These are phyloP conservation scores for Syncephalastrum contaminatum DNA, from an alignment of 371 early-diverging fungal species.

Conservation along the genomic window DNA sequence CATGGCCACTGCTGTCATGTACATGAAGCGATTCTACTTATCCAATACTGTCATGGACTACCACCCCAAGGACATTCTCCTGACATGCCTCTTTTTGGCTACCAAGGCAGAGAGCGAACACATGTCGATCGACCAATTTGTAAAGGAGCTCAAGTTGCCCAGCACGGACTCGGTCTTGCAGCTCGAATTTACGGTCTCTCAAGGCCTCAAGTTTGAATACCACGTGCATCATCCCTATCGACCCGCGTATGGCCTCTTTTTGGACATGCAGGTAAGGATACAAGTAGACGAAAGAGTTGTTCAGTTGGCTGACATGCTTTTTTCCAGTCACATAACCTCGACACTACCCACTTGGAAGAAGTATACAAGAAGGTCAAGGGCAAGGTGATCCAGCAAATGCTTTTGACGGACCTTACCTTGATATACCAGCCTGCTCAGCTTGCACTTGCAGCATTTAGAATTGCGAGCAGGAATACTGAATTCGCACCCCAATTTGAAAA, in stretches of 20 bases:
- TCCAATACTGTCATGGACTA: slow-evolving; percentile 87
- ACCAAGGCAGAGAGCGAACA: slow-evolving; percentile 83
- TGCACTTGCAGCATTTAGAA: slow-evolving; percentile 73
- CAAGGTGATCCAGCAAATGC: slow-evolving; percentile 52
- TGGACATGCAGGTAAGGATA: slow-evolving; percentile 74
- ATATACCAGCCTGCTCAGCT: slow-evolving; percentile 85
- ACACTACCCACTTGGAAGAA: slow-evolving; percentile 40
- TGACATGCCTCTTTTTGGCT: slow-evolving; percentile 85
- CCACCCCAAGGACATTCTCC: slow-evolving; percentile 82
- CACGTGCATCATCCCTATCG: slow-evolving; percentile 83
- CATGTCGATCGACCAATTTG: slow-evolving; percentile 77
- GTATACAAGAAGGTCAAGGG: slow-evolving; percentile 57
- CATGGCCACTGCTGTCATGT: slow-evolving; percentile 85
- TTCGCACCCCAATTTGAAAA: slow-evolving; percentile 49
- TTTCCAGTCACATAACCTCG: not conserved
- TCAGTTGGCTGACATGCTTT: not conserved
- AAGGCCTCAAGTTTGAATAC: slow-evolving; percentile 83
- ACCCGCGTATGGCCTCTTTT: slow-evolving; percentile 79
- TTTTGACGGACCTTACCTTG: slow-evolving; percentile 77
- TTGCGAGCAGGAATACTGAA: slow-evolving; percentile 62
- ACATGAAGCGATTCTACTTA: slow-evolving; percentile 90
- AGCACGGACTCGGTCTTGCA: slow-evolving; percentile 43
- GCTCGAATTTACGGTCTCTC: slow-evolving; percentile 78
- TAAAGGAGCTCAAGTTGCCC: slow-evolving; percentile 33
- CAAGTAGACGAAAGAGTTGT: not conserved